Conservation (phyloP, 495 filamentous ascomycete species). For the Aspergillus wentii region DNA sequence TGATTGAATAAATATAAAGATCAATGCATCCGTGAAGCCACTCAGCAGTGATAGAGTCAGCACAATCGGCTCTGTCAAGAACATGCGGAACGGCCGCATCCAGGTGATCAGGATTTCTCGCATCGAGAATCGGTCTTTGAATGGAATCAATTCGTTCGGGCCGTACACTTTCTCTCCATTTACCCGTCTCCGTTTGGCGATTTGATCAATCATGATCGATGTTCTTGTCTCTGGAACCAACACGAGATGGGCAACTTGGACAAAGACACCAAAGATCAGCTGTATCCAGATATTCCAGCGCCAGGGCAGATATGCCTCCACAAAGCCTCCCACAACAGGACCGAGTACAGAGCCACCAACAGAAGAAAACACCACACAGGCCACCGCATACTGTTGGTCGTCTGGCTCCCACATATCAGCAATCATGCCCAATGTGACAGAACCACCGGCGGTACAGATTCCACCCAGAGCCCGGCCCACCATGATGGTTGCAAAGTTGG, state of each 20-base stretch:
- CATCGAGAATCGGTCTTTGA: conserved; percentile 53
- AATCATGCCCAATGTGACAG: conserved; percentile 59
- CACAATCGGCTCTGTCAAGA: conserved; percentile 57
- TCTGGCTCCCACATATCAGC: conserved; percentile 59
- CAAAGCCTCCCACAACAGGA: conserved; percentile 57
- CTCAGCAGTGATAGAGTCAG: conserved; percentile 51
- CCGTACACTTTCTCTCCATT: conserved; percentile 54
- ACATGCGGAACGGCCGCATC: conserved; percentile 58
- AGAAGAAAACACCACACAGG: conserved; percentile 59
- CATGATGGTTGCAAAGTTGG: conserved; percentile 52
- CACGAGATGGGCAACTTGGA: conserved; percentile 48
- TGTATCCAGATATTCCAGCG: conserved; percentile 57
- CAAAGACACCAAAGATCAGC: conserved; percentile 53
- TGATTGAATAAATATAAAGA: conserved; percentile 65
- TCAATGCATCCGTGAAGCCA: conserved; percentile 58
- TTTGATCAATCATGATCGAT: conserved; percentile 54
- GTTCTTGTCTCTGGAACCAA: conserved; percentile 56
- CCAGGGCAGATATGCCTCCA: conserved; percentile 46
- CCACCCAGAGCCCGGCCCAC: conserved; percentile 54
- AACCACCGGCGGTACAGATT: conserved; percentile 57
- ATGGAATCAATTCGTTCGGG: conserved; percentile 55
- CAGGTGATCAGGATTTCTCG: conserved; percentile 52
- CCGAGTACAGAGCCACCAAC: conserved; percentile 59
- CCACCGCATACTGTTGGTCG: conserved; percentile 56
- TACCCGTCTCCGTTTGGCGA: conserved; percentile 50